Conservation (phyloP, 1,284 basidiomycete species). For the Mycena sp. region DNA sequence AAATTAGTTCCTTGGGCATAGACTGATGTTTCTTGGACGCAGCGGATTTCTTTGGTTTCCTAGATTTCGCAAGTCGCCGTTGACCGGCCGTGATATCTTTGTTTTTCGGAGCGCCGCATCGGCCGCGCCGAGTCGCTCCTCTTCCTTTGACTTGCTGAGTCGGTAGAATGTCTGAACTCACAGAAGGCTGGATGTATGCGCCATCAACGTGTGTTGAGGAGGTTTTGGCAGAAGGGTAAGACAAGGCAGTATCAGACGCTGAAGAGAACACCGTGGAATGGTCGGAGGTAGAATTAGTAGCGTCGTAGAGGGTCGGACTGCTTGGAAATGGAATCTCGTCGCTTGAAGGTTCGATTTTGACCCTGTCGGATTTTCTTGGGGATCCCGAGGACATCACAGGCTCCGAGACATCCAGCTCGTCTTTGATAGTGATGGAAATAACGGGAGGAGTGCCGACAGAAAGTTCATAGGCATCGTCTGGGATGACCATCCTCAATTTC, state of each 20-base stretch:
- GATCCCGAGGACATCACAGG: neutral
- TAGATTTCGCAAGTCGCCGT: neutral
- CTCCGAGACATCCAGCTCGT: slow-evolving; percentile 6
- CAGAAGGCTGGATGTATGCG: neutral
- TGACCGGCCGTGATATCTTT: neutral
- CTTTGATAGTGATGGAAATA: slow-evolving; percentile 2
- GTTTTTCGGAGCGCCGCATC: neutral
- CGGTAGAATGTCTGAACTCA: neutral
- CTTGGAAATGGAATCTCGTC: slow-evolving; percentile 10
- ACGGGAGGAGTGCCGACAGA: slow-evolving; percentile 39
- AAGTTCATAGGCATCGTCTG: slow-evolving; percentile 45
- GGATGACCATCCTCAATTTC: slow-evolving; percentile 38
- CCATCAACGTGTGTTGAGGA: neutral
- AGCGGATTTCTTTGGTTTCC: neutral
- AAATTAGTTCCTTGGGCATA: neutral
- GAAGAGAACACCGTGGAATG: slow-evolving; percentile 2
- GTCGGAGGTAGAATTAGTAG: slow-evolving; percentile 16
- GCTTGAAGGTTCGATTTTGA: neutral
- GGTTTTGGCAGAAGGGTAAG: neutral
- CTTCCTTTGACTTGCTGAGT: too few species aligned
- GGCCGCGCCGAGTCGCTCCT: neutral
- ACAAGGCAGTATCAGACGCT: neutral
- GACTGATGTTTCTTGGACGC: neutral
- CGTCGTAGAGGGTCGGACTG: slow-evolving; percentile 17
- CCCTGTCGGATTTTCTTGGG: neutral